phyloP scores from a whole-genome alignment of 225 moss, liverwort and hornwort species.

The Pseudoscleropodium purum region DNA sequence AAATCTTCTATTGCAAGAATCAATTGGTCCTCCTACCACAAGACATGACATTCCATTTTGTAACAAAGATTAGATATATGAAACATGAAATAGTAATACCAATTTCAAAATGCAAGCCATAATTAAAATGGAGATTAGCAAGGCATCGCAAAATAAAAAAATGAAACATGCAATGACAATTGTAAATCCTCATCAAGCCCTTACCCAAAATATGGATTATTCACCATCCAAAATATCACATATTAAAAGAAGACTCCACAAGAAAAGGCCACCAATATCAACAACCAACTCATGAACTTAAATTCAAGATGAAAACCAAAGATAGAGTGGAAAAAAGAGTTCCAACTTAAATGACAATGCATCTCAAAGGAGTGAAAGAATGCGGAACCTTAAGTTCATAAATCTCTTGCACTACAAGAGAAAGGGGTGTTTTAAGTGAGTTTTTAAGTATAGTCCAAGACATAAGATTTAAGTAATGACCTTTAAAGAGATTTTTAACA shows the following conservation, averaged over 20 bases:
- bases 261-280: not conserved
- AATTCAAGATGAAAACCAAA: not conserved
- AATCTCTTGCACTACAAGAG: too few species aligned
- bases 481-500: too few species aligned
- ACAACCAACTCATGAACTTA: not conserved
- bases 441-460: too few species aligned
- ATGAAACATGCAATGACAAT: not conserved
- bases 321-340: not conserved
- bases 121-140: not conserved
- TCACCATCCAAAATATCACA: not conserved
- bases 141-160: not conserved
- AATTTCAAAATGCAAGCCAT: not conserved
- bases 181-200: not conserved
- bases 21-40: not conserved
- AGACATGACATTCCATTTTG: not conserved
- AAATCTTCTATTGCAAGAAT: not conserved
- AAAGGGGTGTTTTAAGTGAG: too few species aligned
- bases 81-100: not conserved
- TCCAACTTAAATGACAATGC: rapidly evolving
- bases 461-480: too few species aligned
- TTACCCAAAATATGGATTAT: not conserved
- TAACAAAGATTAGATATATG: not conserved
- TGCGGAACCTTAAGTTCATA: rapidly evolving
- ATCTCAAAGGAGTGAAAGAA: not conserved
- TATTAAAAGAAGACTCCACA: not conserved